Base-by-base conservation (phyloP, 2,329 filamentous ascomycete species). In the Acrocalymma vagum region DNA sequence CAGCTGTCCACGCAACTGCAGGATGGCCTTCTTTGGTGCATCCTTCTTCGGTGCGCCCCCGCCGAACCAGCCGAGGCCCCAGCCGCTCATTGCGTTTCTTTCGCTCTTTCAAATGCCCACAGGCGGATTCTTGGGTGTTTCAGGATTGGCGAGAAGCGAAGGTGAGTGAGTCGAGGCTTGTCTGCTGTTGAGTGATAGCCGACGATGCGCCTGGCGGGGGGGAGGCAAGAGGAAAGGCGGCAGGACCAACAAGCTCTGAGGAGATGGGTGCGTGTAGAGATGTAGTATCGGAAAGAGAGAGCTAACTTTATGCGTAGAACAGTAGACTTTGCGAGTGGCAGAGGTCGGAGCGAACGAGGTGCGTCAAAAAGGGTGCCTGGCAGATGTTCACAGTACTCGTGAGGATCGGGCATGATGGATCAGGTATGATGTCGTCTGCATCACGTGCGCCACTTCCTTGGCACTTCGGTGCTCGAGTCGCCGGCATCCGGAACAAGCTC, bases 1-100 rank as follows among this genome's bases (percentile, higher is more conserved):
- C 29, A 97, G 81, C 77, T 96, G 93, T 64, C 87, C 82, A 59
- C 94, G 85, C 65, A 99, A 78, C 46, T 83, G 83, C 42, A 99
- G 79, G 63, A 99, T 99, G 58, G 94, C 94, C 78, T 96, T 94
- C 82, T 99, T 99, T 42, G 94, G 90, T 46, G 85, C 87, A 76
- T 96, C 90, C 78, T 95, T 96, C 76, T 86, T 86, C 80, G 90
- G 90, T 62, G 83, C 82, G 55, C 82, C 83, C 64, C 90, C 90
- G 73, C 93, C 91, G 71, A 96, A 96, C 90, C 92, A 96, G 76
- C 87, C 71, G 49, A 76, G 65, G 44, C 76, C 75, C 76, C 76
- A 78, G 61, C 73, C 66, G 42, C 64, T 63, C 69, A 72, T 72
- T 34, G 23, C 58, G 21, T n/a, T n/a, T n/a, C n/a, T n/a, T n/a